A percentile compares a stretch with the other conserved stretches of the same genome.
phyloP scores from a whole-genome alignment of 2,329 filamentous ascomycete species.

The Neofusicoccum sp. region DNA sequence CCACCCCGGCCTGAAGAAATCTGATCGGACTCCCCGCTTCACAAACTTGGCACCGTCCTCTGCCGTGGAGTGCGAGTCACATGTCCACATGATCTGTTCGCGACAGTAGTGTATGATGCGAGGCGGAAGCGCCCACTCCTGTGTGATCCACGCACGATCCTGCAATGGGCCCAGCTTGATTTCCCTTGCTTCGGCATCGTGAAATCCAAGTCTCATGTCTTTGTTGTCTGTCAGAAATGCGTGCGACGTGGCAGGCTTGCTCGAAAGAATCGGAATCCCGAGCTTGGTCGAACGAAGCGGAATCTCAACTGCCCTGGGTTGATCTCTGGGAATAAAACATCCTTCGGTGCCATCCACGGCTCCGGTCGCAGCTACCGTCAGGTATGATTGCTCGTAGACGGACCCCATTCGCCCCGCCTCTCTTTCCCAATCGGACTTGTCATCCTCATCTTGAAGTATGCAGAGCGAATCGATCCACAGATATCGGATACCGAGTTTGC shows the following conservation, averaged over 20 bases:
- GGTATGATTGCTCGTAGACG: not conserved
- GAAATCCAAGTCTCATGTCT: not conserved
- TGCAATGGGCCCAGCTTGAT: not conserved
- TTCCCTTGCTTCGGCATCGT: not conserved
- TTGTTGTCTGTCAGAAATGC: too few relatives aligned
- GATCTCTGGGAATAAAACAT: not conserved
- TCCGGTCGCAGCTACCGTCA: not conserved
- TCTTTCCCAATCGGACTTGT: not conserved
- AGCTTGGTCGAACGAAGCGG: not conserved
- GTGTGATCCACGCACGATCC: not conserved
- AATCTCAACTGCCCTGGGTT: not conserved
- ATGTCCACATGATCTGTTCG: not conserved
- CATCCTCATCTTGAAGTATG: slow-evolving; percentile 20
- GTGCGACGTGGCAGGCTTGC: too few relatives aligned
- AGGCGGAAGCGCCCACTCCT: not conserved
- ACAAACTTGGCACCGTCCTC: too few relatives aligned
- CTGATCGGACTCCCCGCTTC: too few relatives aligned
- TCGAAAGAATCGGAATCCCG: not conserved
- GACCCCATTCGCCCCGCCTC: not conserved
- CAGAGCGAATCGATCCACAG: slow-evolving; percentile 23
- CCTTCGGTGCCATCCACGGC: not conserved
- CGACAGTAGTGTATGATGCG: not conserved
- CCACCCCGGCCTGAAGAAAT: too few relatives aligned
- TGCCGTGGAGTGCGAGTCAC: not conserved
- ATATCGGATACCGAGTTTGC: not conserved